Conservation (phyloP, 192 early-diverging fungal genomes). For the Backusella macrospora region DNA sequence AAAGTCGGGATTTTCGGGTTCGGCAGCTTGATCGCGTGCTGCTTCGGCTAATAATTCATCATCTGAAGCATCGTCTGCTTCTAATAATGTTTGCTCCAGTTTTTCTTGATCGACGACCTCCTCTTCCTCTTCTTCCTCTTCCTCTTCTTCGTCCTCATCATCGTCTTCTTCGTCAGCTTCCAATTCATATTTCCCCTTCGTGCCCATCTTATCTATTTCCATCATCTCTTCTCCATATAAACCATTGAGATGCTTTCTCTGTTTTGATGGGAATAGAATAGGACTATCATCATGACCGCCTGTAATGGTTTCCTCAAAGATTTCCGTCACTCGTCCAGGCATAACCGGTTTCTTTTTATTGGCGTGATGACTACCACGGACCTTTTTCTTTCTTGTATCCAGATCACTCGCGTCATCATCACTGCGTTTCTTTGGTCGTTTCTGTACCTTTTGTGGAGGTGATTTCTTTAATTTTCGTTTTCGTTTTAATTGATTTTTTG, state of each 20-base stretch:
- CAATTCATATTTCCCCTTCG: neutral
- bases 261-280: neutral
- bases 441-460: neutral
- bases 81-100: constrained; percentile 12
- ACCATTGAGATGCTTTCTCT: neutral
- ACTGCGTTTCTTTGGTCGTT: constrained; percentile 12
- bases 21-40: neutral
- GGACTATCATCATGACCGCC: neutral
- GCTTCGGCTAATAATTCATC: constrained; percentile 1
- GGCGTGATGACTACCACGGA: too few relatives aligned
- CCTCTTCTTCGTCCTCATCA: constrained; percentile 1
- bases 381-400: neutral
- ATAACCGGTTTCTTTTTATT: neutral
- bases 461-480: constrained; percentile 7
- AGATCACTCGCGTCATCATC: constrained; percentile 12
- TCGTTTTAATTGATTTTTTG: neutral
- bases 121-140: neutral
- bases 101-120: constrained; percentile 14
- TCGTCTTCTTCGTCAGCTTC: neutral
- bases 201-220: neutral
- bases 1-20: constrained; percentile 25
- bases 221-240: neutral
- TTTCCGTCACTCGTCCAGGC: neutral
- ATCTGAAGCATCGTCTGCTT: constrained; percentile 15
- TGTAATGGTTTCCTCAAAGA: constrained; percentile 4